Base-by-base conservation (phyloP, 768 basidiomycete genomes). In the Russula earlei region DNA sequence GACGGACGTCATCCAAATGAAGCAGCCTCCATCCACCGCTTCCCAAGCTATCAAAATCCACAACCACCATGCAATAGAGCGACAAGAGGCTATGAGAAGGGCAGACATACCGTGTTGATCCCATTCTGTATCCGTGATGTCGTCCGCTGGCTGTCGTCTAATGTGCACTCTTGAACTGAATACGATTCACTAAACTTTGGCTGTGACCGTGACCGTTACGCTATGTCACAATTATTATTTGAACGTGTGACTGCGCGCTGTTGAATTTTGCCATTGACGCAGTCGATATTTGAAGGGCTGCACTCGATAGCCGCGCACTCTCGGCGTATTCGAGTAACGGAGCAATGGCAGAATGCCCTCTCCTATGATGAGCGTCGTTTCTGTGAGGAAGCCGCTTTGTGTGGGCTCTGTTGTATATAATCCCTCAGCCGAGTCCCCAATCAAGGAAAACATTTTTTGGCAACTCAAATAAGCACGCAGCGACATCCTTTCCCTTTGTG, bases 21-120 rank as follows among this genome's bases (percentile, higher is more conserved):
- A 31, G 17, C 65, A 68, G 66, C 17, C 52, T 52, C 69, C 70
- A 81, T 80, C 78, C 81, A 80, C 66, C 78, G 63, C 51, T 58
- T 69, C 69, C 68, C 54, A 37, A 53, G 31, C 51, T 44, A 55
- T 61, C 45, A 31, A 10, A 65, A 57, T 61, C 61, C 59, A 56
- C 50, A 58, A 52, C 49, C 62, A 58, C 58, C 58, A 42, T 33
- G 56, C 52, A 53, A 37, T 49, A 41, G n/a, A 42, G 53, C 24
- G 42, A 42, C 9, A 34, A 36, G 17, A 49, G 22, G 36, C 24
- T 14, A 10, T 19, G 0, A 14, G 25, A 34, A 62, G 42, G n/a
- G 40, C 42, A 29, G 67, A 66, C 85, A 77, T 74, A 87, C 84
- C 85, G 84, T 75, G 85, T 86, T 62, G 85, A 87, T 68, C 83